Percentiles rank a stretch among this genome's conserved stretches.
These are phyloP conservation scores for Backusella psychrophila DNA, from an alignment of 192 early-diverging fungal genomes.

Conservation along the genomic window DNA sequence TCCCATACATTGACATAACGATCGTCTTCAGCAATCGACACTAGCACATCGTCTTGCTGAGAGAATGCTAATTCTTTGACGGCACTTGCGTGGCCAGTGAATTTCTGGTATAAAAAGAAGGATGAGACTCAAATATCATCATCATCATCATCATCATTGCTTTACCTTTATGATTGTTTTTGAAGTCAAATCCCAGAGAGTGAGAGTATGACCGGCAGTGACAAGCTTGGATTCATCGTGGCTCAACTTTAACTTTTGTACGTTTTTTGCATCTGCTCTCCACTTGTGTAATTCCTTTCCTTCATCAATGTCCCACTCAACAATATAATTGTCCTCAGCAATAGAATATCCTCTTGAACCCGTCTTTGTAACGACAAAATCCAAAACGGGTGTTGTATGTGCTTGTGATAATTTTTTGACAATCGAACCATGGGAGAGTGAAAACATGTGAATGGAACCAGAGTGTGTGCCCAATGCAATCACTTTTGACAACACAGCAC, in stretches of 20 bases:
- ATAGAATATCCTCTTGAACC: slow-evolving; percentile 49
- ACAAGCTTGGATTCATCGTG: slow-evolving; percentile 50
- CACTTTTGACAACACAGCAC: slow-evolving; percentile 28
- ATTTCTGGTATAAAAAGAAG: slow-evolving; percentile 17
- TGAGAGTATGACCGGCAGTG: slow-evolving; percentile 55
- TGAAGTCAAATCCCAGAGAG: slow-evolving; percentile 48
- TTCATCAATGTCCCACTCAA: slow-evolving; percentile 55
- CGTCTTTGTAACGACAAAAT: slow-evolving; percentile 46
- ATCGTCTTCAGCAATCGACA: slow-evolving; percentile 48
- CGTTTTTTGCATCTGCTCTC: slow-evolving; percentile 47
- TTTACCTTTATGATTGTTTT: slow-evolving; percentile 42
- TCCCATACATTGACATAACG: slow-evolving; percentile 60
- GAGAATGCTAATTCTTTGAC: slow-evolving; percentile 50
- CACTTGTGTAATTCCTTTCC: slow-evolving; percentile 42
- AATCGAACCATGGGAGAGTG: slow-evolving; percentile 44
- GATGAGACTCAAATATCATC: no score
- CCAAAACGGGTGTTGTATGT: slow-evolving; percentile 45
- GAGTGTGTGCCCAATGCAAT: slow-evolving; percentile 50
- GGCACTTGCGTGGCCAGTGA: slow-evolving; percentile 52
- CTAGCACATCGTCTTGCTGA: slow-evolving; percentile 42
- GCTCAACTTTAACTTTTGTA: slow-evolving; percentile 45
- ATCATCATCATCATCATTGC: no score
- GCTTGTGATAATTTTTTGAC: slow-evolving; percentile 37
- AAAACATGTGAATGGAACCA: slow-evolving; percentile 50
- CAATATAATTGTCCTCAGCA: slow-evolving; percentile 46